A percentile compares a stretch with the other conserved stretches of the same genome.
Conservation (phyloP, 1,284 basidiomycete species). For the Cutaneotrichosporon spelunceum region DNA sequence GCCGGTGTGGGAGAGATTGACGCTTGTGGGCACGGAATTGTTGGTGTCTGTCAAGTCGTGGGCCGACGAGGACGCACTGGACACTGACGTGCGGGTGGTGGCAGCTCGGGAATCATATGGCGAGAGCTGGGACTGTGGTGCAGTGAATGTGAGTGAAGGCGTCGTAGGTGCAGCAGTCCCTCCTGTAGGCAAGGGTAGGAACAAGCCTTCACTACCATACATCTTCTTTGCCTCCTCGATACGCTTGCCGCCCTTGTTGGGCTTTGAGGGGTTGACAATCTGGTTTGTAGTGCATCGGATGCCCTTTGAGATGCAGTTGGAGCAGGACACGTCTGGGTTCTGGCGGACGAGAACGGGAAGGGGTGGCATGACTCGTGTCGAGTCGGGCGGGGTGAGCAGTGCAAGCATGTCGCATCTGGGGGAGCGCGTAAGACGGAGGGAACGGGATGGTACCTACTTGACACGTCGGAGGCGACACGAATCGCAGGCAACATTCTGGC, state of each 20-base stretch:
- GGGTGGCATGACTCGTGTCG: constrained; percentile 10
- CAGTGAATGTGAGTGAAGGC: neutral
- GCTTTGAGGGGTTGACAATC: constrained; percentile 39
- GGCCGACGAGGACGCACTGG: neutral
- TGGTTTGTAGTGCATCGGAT: constrained; percentile 40
- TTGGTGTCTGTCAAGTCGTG: neutral
- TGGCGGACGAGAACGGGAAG: constrained; percentile 28
- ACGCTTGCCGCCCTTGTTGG: constrained; percentile 45
- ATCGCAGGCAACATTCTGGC: constrained; percentile 44
- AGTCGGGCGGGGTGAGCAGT: constrained; percentile 26
- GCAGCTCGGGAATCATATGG: neutral
- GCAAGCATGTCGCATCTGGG: constrained; percentile 32
- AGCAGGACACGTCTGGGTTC: constrained; percentile 36
- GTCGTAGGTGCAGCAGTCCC: neutral
- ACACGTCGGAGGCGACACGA: constrained; percentile 41
- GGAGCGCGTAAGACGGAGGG: neutral
- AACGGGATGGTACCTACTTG: constrained; percentile 29
- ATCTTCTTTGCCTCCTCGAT: constrained; percentile 40
- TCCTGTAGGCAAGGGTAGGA: neutral
- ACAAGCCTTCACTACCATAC: constrained; percentile 29
- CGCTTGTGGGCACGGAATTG: constrained; percentile 4
- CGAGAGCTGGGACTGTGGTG: neutral
- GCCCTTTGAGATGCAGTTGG: constrained; percentile 41
- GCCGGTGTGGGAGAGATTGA: neutral
- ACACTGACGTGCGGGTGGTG: neutral